Percentiles rank a stretch among this genome's conserved stretches.
Evolutionary conservation across 306 rosid genomes (phyloP).

Genomic region (Sicyos edulis): DNA sequence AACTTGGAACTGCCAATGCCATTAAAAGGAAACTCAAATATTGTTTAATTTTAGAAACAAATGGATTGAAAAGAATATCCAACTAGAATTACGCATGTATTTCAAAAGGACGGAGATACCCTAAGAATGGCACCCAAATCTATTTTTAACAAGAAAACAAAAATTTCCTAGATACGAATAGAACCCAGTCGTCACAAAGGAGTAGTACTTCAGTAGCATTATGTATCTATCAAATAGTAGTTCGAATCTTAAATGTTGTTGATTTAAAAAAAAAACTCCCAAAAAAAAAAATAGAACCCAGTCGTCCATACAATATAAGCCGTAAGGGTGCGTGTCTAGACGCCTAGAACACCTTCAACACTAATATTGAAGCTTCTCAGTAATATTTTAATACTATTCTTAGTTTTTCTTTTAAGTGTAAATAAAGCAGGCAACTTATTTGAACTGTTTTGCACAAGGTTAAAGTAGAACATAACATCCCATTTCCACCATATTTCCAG

Average conservation of each 20-base stretch:
- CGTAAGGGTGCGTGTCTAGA: background rate
- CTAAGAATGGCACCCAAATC: background rate
- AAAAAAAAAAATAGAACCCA: too few relatives aligned
- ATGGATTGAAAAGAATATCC: background rate
- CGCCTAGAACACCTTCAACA: background rate
- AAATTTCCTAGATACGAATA: background rate
- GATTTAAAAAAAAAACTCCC: too few relatives aligned
- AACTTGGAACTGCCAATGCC: background rate
- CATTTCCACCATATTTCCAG: constrained; percentile 8
- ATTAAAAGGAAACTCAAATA: background rate
- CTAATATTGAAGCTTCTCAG: background rate
- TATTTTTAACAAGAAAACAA: background rate
- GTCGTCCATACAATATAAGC: background rate
- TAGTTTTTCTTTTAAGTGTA: background rate
- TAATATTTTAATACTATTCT: background rate
- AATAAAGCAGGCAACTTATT: background rate
- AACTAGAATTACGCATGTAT: background rate
- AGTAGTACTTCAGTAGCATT: too few relatives aligned
- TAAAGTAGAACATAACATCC: background rate
- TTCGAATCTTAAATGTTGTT: too few relatives aligned
- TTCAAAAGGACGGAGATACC: background rate
- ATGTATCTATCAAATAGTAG: too few relatives aligned
- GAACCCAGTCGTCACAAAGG: too few relatives aligned
- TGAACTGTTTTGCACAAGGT: background rate
- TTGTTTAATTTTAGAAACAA: background rate